A percentile compares a stretch with the other conserved stretches of the same genome.
Evolutionary conservation across 768 basidiomycete genomes (phyloP).

Genomic region (Lactarius sp.): DNA sequence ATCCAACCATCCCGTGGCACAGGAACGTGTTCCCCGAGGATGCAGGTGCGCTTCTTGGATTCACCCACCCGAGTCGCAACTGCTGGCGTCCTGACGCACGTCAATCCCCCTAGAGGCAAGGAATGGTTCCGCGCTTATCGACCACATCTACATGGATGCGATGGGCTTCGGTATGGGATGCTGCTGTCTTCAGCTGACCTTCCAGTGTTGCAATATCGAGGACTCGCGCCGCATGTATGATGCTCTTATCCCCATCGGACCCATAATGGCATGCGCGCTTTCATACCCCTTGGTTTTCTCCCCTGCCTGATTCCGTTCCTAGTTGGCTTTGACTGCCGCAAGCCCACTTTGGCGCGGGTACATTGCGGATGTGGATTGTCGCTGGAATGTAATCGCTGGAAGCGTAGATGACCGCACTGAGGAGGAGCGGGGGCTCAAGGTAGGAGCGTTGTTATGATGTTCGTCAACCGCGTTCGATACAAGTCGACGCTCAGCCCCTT

Average conservation of each 20-base stretch:
- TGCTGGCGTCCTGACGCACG: constrained; percentile 19
- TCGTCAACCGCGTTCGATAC: constrained; percentile 5
- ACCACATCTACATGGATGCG: constrained; percentile 97
- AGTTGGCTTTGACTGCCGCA: constrained; percentile 92
- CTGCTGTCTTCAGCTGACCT: constrained; percentile 94
- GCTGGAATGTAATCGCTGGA: constrained; percentile 99
- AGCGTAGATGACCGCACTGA: constrained; percentile 96
- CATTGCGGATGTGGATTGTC: constrained; percentile 93
- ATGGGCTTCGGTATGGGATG: constrained; percentile 99
- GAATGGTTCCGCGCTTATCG: constrained; percentile 77
- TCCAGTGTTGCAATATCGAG: constrained; percentile 91
- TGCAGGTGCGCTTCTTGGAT: constrained; percentile 46
- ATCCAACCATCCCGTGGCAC: constrained; percentile 88
- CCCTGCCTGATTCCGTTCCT: constrained; percentile 14
- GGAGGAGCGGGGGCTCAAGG: constrained; percentile 89
- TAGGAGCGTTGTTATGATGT: constrained; percentile 29
- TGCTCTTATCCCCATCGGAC: constrained; percentile 90
- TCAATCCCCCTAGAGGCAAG: constrained; percentile 61
- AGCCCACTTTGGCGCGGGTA: constrained; percentile 94
- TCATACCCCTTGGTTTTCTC: too few relatives aligned
- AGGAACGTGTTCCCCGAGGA: constrained; percentile 82
- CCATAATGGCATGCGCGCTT: constrained; percentile 72
- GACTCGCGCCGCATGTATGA: constrained; percentile 95
- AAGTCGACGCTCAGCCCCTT: constrained; percentile 53
- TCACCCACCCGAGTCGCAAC: too few relatives aligned